Conservation (phyloP, 305 asterid genomes). For the Plantago coronopus region DNA sequence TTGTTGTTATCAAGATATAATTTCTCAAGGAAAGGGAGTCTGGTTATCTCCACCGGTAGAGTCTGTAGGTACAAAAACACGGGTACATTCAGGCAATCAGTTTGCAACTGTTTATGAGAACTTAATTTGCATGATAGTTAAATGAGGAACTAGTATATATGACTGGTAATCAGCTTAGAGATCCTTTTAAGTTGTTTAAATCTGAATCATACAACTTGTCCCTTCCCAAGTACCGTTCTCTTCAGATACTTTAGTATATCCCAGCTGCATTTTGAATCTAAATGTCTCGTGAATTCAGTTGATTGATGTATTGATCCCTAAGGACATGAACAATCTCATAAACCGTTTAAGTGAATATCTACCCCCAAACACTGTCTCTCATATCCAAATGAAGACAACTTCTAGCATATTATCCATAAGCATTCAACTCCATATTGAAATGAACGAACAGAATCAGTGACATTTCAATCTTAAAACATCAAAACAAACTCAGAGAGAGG, state of each 20-base stretch:
- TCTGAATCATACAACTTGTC: neutral
- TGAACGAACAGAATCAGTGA: neutral
- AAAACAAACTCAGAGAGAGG: neutral
- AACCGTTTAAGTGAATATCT: slow-evolving; percentile 4
- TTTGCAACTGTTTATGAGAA: slow-evolving; percentile 16
- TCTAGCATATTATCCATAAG: neutral
- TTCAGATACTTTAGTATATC: neutral
- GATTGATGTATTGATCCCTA: neutral
- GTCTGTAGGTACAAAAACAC: slow-evolving; percentile 45
- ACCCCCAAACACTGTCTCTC: slow-evolving; percentile 15
- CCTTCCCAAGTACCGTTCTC: neutral
- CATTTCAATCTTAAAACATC: neutral
- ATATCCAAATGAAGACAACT: neutral
- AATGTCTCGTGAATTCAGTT: neutral
- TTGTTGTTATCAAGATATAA: slow-evolving; percentile 86
- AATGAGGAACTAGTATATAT: slow-evolving; percentile 11
- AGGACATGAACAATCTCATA: slow-evolving; percentile 8
- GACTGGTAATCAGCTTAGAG: neutral
- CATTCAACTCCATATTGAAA: slow-evolving; percentile 18
- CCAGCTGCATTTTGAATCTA: neutral
- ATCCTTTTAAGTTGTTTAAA: too few relatives aligned
- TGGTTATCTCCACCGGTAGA: slow-evolving; percentile 86
- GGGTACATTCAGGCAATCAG: slow-evolving; percentile 25
- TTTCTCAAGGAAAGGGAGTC: slow-evolving; percentile 87
- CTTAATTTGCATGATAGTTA: slow-evolving; percentile 16